Percentiles rank a stretch among this genome's conserved stretches.
Evolutionary conservation across 257 asterid species (phyloP).

Genomic region (Solanum stenotomum): DNA sequence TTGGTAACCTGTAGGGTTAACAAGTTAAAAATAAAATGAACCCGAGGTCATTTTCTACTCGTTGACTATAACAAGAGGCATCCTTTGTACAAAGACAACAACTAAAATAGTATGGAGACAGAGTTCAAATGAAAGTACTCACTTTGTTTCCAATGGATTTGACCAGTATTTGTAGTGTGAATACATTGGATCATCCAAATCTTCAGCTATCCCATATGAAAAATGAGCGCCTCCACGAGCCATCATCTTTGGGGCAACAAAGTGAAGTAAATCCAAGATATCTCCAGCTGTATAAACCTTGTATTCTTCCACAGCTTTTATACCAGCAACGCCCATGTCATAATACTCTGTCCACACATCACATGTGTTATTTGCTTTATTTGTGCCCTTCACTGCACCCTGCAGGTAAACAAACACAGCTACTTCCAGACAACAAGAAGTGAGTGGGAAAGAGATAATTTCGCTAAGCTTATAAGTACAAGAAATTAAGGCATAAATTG

Average conservation of each 20-base stretch:
- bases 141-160: conserved; percentile 90
- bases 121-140: conserved; percentile 3
- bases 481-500: background rate
- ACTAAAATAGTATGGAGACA: background rate
- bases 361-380: conserved; percentile 47
- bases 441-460: background rate
- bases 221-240: conserved; percentile 70
- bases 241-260: conserved; percentile 85
- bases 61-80: background rate
- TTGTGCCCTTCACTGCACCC: conserved; percentile 79
- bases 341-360: conserved; percentile 93
- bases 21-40: background rate
- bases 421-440: background rate
- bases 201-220: conserved; percentile 76
- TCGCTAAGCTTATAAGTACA: background rate
- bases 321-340: conserved; percentile 71
- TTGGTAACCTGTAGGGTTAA: conserved; percentile 44
- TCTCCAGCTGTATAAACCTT: conserved; percentile 75
- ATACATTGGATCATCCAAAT: conserved; percentile 76
- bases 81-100: background rate
- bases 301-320: conserved; percentile 65
- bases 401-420: conserved; percentile 17
- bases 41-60: background rate
- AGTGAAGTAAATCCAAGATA: conserved; percentile 53
- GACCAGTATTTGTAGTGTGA: conserved; percentile 83